Conservation (phyloP, 495 filamentous ascomycete genomes). For the Thermothielavioides terrestris region DNA sequence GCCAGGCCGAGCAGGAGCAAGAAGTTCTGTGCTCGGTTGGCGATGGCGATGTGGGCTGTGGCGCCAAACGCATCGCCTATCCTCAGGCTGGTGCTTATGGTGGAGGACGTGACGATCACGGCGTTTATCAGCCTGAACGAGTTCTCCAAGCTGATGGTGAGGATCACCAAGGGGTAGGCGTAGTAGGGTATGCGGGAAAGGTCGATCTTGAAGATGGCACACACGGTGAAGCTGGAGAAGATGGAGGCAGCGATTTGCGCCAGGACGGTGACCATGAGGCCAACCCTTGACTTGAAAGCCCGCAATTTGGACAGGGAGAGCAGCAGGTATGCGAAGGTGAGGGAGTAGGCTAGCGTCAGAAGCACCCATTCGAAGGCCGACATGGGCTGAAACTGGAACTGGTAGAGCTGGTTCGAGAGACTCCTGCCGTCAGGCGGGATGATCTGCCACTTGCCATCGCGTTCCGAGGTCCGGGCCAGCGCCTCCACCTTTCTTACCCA, state of each 20-base stretch:
- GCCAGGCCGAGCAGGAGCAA: slow-evolving; percentile 49
- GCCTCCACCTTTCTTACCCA: slow-evolving; percentile 49
- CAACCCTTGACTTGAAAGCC: slow-evolving; percentile 59
- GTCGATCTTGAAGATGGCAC: slow-evolving; percentile 52
- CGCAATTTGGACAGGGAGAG: slow-evolving; percentile 50
- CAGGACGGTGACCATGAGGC: slow-evolving; percentile 56
- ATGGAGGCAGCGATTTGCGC: slow-evolving; percentile 60
- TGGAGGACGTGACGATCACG: slow-evolving; percentile 54
- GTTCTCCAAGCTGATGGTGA: slow-evolving; percentile 63
- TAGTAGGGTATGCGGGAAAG: slow-evolving; percentile 51
- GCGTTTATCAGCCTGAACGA: slow-evolving; percentile 65
- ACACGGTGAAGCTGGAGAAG: slow-evolving; percentile 54
- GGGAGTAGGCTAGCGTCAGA: slow-evolving; percentile 50
- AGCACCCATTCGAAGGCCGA: slow-evolving; percentile 49
- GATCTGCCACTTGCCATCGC: slow-evolving; percentile 45
- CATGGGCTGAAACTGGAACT: slow-evolving; percentile 64
- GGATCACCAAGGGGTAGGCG: slow-evolving; percentile 61
- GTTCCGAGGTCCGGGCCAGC: slow-evolving; percentile 29
- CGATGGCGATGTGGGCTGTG: slow-evolving; percentile 56
- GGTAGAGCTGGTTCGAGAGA: slow-evolving; percentile 49
- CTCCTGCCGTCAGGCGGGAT: slow-evolving; percentile 49
- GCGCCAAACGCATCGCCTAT: slow-evolving; percentile 60
- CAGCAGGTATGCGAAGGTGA: slow-evolving; percentile 49
- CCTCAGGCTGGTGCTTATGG: slow-evolving; percentile 48
- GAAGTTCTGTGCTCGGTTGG: slow-evolving; percentile 52